phyloP scores from a whole-genome alignment of 768 basidiomycete species.

The Mycena crocata region DNA sequence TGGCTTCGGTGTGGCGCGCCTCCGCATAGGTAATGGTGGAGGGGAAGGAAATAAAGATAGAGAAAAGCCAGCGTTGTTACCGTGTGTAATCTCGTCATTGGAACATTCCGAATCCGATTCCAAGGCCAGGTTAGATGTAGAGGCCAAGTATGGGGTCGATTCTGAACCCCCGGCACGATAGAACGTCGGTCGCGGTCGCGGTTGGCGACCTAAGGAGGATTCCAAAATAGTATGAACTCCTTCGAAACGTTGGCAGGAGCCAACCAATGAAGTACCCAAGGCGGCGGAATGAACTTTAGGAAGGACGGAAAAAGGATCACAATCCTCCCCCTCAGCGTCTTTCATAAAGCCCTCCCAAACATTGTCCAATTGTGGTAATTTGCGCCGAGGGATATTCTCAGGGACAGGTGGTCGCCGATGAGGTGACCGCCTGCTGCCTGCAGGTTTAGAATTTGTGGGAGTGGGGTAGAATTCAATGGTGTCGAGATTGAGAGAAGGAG shows the following conservation, averaged over 20 bases:
- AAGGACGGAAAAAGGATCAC: neutral
- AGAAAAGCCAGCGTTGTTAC: constrained; percentile 27
- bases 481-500: constrained; percentile 42
- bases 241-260: neutral
- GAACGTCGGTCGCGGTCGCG: constrained; percentile 1
- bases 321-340: constrained; percentile 36
- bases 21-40: constrained; percentile 51
- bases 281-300: neutral
- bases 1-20: constrained; percentile 50
- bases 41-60: constrained; percentile 53
- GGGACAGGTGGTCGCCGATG: constrained; percentile 12
- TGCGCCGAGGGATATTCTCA: constrained; percentile 20
- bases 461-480: constrained; percentile 3
- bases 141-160: constrained; percentile 22
- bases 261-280: neutral
- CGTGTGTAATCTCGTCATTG: constrained; percentile 20
- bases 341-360: constrained; percentile 44
- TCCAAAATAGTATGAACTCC: constrained; percentile 9
- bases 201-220: neutral
- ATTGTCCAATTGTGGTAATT: constrained; percentile 40
- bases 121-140: constrained; percentile 11
- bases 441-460: neutral
- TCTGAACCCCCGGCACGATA: constrained; percentile 18
- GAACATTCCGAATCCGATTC: constrained; percentile 37
- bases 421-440: constrained; percentile 2